A percentile compares a stretch with the other conserved stretches of the same genome.
phyloP scores from a whole-genome alignment of 2,329 filamentous ascomycete genomes.

The Aspergillus puulaauensis region DNA sequence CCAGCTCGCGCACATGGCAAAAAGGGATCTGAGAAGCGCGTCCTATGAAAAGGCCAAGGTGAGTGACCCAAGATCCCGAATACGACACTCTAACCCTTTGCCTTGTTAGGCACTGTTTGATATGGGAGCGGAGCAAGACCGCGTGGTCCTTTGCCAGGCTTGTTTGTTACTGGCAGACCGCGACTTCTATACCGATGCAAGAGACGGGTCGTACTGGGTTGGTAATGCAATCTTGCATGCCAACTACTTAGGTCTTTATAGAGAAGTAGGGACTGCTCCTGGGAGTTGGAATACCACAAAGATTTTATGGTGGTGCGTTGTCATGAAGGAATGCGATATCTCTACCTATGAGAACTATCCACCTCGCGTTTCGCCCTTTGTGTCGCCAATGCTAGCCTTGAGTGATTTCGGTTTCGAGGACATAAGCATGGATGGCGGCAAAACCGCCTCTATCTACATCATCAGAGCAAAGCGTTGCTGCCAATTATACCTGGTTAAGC shows the following conservation, averaged over 20 bases:
- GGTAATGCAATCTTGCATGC: background rate
- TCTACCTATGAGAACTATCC: background rate
- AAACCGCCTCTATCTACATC: no score
- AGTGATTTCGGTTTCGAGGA: background rate
- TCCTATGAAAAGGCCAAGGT: conserved; percentile 1
- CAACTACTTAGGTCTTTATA: background rate
- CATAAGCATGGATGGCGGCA: no score
- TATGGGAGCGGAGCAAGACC: background rate
- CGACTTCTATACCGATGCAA: background rate
- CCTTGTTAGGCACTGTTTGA: background rate
- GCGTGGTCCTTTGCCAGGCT: background rate
- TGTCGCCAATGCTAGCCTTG: background rate
- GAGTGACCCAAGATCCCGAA: background rate
- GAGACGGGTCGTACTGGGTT: background rate
- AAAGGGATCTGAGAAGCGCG: background rate
- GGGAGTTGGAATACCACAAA: background rate
- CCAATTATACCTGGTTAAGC: no score
- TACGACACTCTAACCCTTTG: background rate
- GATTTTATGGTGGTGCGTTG: background rate
- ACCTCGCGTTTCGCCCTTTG: background rate
- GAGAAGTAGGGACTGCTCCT: background rate
- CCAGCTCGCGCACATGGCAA: background rate
- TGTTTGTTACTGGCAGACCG: background rate
- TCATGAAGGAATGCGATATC: background rate
- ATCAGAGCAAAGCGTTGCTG: no score